phyloP scores from a whole-genome alignment of 139 green algal genomes.

The Parachlorella kessleri region DNA sequence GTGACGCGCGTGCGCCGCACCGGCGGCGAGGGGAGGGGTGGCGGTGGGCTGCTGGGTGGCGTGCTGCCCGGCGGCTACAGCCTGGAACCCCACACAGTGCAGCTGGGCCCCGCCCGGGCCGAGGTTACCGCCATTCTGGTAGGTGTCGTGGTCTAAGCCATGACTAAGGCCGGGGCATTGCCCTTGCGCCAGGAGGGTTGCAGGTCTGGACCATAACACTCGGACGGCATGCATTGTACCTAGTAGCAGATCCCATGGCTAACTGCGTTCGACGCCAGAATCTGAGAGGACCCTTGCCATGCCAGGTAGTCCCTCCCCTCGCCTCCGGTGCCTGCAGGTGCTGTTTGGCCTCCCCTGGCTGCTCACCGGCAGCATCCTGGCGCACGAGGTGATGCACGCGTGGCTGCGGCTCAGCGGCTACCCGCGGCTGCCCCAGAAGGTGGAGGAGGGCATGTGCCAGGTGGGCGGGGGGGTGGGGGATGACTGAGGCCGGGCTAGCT shows the following conservation, averaged over 20 bases:
- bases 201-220: too few relatives aligned
- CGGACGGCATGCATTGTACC: too few relatives aligned
- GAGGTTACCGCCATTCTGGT: constrained; percentile 82
- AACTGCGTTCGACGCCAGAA: too few relatives aligned
- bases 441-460: constrained; percentile 95
- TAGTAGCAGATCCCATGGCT: too few relatives aligned
- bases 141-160: neutral
- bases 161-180: too few relatives aligned
- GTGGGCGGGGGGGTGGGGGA: too few relatives aligned
- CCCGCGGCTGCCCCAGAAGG: constrained; percentile 55
- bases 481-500: too few relatives aligned
- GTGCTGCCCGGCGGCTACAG: neutral
- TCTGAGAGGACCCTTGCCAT: too few relatives aligned
- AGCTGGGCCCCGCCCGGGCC: constrained; percentile 11
- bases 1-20: constrained; percentile 6
- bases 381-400: constrained; percentile 94
- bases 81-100: constrained; percentile 4
- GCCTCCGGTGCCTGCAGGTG: constrained; percentile 31
- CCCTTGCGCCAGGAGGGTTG: neutral
- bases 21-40: neutral
- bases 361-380: constrained; percentile 83
- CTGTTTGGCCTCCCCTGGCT: constrained; percentile 87
- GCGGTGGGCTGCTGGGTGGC: neutral
- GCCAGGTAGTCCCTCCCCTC: neutral
- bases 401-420: constrained; percentile 79